Conservation (phyloP, 2,329 filamentous ascomycete species). For the Cordyceps farinosa region DNA sequence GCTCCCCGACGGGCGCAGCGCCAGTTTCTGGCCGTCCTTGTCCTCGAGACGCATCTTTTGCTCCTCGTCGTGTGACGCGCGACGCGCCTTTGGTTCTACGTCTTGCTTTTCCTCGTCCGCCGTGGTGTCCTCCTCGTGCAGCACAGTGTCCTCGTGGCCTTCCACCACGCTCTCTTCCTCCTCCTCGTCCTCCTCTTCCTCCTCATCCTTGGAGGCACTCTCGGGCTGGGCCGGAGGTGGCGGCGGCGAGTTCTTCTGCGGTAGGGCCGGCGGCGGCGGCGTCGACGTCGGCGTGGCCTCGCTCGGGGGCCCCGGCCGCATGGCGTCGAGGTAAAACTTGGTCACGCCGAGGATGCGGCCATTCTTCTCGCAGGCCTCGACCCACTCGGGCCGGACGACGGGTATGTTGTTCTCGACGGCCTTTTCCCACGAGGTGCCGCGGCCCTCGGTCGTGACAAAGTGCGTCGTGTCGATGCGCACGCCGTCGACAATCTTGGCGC, state of each 20-base stretch:
- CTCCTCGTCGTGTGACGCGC: slow-evolving; percentile 39
- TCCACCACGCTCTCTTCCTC: slow-evolving; percentile 24
- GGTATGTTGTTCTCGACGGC: slow-evolving; percentile 97
- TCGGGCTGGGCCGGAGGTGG: slow-evolving; percentile 20
- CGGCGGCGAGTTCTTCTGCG: slow-evolving; percentile 34
- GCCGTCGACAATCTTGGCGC: slow-evolving; percentile 83
- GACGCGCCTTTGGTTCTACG: slow-evolving; percentile 35
- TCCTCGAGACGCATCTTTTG: slow-evolving; percentile 57
- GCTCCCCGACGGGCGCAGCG: slow-evolving; percentile 39
- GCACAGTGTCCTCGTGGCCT: slow-evolving; percentile 19
- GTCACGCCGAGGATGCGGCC: slow-evolving; percentile 91
- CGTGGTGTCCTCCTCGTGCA: slow-evolving; percentile 20
- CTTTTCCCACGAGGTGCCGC: slow-evolving; percentile 90
- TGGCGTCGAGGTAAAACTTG: slow-evolving; percentile 91
- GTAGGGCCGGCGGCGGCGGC: slow-evolving; percentile 30
- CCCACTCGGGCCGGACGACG: slow-evolving; percentile 93
- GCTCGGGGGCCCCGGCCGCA: slow-evolving; percentile 43
- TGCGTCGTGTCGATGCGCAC: slow-evolving; percentile 97
- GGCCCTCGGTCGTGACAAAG: slow-evolving; percentile 92
- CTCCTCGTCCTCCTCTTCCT: slow-evolving; percentile 23
- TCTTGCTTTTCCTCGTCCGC: slow-evolving; percentile 21
- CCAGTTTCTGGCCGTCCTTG: slow-evolving; percentile 51
- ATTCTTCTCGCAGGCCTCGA: slow-evolving; percentile 91
- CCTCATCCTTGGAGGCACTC: slow-evolving; percentile 17
- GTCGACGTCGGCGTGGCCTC: slow-evolving; percentile 30